Evolutionary conservation across 2,329 filamentous ascomycete species (phyloP), one percentile per base, ranked within the genome.

Genomic region (Alternaria sp.): DNA sequence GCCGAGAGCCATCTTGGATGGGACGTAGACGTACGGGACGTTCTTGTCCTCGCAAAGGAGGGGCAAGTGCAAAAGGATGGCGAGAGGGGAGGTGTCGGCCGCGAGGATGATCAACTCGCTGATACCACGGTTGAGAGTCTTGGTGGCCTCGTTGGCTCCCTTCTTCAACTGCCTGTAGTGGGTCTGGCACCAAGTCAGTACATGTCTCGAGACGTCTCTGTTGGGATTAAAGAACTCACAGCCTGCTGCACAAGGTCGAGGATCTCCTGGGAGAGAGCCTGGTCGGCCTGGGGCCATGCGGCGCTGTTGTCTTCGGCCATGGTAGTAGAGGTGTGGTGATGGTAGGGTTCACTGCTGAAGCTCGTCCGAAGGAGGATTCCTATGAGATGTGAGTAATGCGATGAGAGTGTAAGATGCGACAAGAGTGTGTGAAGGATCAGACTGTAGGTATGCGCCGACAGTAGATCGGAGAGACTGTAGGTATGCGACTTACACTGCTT

Each of bases 51-150:
- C 94, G 79, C 90, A 97, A 54, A 98, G 88, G 27, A 97, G 89
- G 30, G 94, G 94, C 44, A 97, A 85, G 57, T 74, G 74, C 11
- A 79, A 74, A 6, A 79, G 65, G 69, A 97, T 97, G 54, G 93
- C 91, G 53, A 97, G 86, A 43, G 94, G 94, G 60, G 88, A 87
- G 72, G 93, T 95, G 79, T 98, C 94, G 66, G 92, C 93, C 16
- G 74, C 72, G 18, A 97, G 88, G 71, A 98, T 87, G 76, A 97
- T 90, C 67, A 98, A 85, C 83, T 98, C 94, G 70, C 89, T 89
- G 65, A 94, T 93, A 82, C 94, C 94, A 71, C 94, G 90, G 85
- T 95, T 96, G 52, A 97, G 86, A 1, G 92, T 91, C 86, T 97
- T 97, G 77, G 92, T 97, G 38, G 88, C 70, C 57, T 74, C 72